Evolutionary conservation across 1,139 yeast genomes (phyloP).

Genomic region (Arxiozyma slooffiae): DNA sequence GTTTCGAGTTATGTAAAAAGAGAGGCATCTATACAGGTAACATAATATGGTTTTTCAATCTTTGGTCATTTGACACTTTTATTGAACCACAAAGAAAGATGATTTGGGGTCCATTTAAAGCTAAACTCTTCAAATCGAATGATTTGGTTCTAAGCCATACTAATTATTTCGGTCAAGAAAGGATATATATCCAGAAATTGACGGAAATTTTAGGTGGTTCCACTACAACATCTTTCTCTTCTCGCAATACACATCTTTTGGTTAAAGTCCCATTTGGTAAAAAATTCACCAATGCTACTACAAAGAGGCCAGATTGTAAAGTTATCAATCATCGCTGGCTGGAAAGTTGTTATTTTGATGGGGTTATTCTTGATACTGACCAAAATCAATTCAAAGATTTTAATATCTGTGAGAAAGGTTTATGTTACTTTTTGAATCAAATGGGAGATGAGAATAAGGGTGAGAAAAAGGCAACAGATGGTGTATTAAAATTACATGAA

Average conservation of each 20-base stretch:
- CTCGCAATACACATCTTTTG: constrained; percentile 61
- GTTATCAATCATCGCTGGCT: constrained; percentile 80
- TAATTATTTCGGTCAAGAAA: constrained; percentile 76
- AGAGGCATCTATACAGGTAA: constrained; percentile 44
- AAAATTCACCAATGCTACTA: constrained; percentile 62
- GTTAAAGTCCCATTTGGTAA: constrained; percentile 61
- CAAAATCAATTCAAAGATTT: constrained; percentile 5
- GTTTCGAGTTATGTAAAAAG: constrained; percentile 35
- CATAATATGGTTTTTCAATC: constrained; percentile 62
- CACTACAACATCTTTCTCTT: constrained; percentile 61
- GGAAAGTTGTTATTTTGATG: constrained; percentile 45
- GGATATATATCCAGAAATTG: constrained; percentile 59
- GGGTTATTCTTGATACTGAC: constrained; percentile 12
- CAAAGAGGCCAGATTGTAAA: constrained; percentile 46
- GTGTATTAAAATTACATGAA: not conserved
- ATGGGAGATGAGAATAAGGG: constrained; percentile 1
- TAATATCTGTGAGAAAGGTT: constrained; percentile 3
- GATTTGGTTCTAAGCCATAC: constrained; percentile 55
- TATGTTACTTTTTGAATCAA: constrained; percentile 8
- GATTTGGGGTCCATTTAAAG: constrained; percentile 65
- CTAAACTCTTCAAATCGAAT: constrained; percentile 40
- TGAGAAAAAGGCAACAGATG: not conserved
- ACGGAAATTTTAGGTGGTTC: constrained; percentile 64
- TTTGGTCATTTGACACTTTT: constrained; percentile 50
- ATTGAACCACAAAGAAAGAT: constrained; percentile 46